Percentiles rank a stretch among this genome's conserved stretches.
phyloP scores from a whole-genome alignment of 768 basidiomycete species.

The Kwoniella botswanensis region DNA sequence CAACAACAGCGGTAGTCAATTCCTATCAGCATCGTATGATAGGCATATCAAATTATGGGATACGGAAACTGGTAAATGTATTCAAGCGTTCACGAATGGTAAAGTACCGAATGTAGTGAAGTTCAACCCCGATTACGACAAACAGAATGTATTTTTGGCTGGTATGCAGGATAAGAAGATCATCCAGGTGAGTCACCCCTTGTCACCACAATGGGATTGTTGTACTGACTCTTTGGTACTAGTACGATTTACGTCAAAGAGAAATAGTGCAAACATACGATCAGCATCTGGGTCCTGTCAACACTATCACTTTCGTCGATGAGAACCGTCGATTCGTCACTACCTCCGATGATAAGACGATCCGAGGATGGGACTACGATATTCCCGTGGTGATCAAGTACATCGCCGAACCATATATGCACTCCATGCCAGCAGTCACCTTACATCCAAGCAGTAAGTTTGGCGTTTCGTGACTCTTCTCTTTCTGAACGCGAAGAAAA shows the following conservation, averaged over 20 bases:
- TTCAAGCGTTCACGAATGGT: conserved; percentile 95
- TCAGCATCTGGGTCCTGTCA: conserved; percentile 96
- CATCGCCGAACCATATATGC: conserved; percentile 99
- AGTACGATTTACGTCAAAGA: conserved; percentile 95
- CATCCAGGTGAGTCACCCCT: conserved; percentile 72
- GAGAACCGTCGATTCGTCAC: conserved; percentile 97
- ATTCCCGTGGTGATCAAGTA: conserved; percentile 99
- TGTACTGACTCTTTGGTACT: conserved; percentile 10
- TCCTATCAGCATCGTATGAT: conserved; percentile 92
- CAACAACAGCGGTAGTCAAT: conserved; percentile 86
- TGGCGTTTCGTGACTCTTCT: background rate
- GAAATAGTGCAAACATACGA: conserved; percentile 99
- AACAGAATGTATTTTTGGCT: conserved; percentile 93
- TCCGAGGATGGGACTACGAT: conserved; percentile 98
- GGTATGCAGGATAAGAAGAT: conserved; percentile 99
- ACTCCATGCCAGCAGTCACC: conserved; percentile 98
- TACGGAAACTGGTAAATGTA: conserved; percentile 94
- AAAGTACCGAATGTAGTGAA: conserved; percentile 95
- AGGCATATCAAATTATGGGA: conserved; percentile 99
- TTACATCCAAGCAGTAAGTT: conserved; percentile 89
- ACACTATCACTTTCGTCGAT: conserved; percentile 98
- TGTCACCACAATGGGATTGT: background rate
- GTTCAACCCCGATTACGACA: conserved; percentile 95
- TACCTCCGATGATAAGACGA: conserved; percentile 98
- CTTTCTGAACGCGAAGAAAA: background rate